Conservation (phyloP, 2,329 filamentous ascomycete species). For the Colletotrichum gigasporum region DNA sequence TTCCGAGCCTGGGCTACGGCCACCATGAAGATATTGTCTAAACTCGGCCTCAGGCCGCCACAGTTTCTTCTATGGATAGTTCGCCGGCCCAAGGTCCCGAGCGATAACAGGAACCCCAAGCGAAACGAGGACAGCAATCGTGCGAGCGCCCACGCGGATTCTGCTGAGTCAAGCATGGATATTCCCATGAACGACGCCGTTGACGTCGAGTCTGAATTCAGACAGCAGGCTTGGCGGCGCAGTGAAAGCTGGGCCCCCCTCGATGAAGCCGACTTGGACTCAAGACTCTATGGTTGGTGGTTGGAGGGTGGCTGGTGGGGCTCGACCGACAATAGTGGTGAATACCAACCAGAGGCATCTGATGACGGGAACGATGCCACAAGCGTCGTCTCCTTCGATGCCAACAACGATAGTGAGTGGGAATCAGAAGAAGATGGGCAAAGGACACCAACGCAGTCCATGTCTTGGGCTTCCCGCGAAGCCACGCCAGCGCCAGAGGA, state of each 20-base stretch:
- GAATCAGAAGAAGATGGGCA: slow-evolving; percentile 61
- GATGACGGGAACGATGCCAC: slow-evolving; percentile 77
- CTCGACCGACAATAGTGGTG: slow-evolving; percentile 80
- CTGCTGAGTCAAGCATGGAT: slow-evolving; percentile 47
- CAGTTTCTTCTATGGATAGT: slow-evolving; percentile 68
- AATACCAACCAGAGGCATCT: slow-evolving; percentile 69
- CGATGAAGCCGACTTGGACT: slow-evolving; percentile 75
- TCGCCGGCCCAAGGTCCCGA: slow-evolving; percentile 44
- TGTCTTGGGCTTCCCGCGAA: slow-evolving; percentile 54
- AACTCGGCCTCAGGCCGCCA: slow-evolving; percentile 70
- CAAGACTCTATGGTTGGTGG: slow-evolving; percentile 86
- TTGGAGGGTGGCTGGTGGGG: slow-evolving; percentile 86
- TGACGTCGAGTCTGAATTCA: slow-evolving; percentile 84
- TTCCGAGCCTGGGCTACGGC: slow-evolving; percentile 66
- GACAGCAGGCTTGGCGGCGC: slow-evolving; percentile 63
- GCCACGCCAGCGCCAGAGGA: slow-evolving; percentile 68
- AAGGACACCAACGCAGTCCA: slow-evolving; percentile 77
- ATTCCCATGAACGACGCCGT: slow-evolving; percentile 71
- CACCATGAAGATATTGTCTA: slow-evolving; percentile 61
- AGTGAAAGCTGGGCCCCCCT: slow-evolving; percentile 45
- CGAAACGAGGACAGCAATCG: neutral
- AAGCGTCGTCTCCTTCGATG: slow-evolving; percentile 75
- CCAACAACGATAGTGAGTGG: slow-evolving; percentile 55
- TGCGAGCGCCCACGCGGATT: neutral
- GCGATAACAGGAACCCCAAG: slow-evolving; percentile 22